Evolutionary conservation across 129 eudicot genomes (phyloP).

Genomic region (Cynara cardunculus): DNA sequence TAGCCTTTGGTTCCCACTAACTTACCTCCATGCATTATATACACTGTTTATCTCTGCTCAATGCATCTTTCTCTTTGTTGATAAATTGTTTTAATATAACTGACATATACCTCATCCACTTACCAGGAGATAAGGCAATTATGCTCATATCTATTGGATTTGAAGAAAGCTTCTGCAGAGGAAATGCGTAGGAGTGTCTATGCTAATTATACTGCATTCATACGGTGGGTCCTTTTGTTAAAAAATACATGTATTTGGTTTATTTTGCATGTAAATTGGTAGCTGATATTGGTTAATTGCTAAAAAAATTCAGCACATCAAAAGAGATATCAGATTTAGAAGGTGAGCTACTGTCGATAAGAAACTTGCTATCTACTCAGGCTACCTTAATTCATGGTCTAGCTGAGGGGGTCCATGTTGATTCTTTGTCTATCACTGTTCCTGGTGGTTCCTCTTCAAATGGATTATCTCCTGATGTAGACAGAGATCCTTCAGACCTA

Average conservation of each 20-base stretch:
- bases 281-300: conserved; percentile 15
- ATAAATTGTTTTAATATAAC: conserved; percentile 12
- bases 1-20: conserved; percentile 2
- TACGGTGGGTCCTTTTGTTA: conserved; percentile 61
- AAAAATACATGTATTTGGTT: not conserved
- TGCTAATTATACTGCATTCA: conserved; percentile 95
- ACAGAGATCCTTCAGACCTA: conserved; percentile 76
- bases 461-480: conserved; percentile 44
- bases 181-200: conserved; percentile 99
- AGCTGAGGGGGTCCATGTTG: conserved; percentile 89
- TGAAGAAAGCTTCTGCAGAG: conserved; percentile 97
- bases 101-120: conserved; percentile 21
- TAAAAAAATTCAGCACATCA: conserved; percentile 63
- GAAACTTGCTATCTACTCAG: conserved; percentile 95
- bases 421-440: conserved; percentile 46
- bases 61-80: conserved; percentile 21
- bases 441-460: conserved; percentile 49
- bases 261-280: not conserved
- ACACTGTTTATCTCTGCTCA: not conserved
- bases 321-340: conserved; percentile 99
- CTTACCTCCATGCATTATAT: conserved; percentile 5
- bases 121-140: conserved; percentile 95
- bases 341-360: conserved; percentile 95
- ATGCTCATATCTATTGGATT: conserved; percentile 88
- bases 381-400: conserved; percentile 83